phyloP scores from a whole-genome alignment of 768 basidiomycete species.

The Russula ochroleuca region DNA sequence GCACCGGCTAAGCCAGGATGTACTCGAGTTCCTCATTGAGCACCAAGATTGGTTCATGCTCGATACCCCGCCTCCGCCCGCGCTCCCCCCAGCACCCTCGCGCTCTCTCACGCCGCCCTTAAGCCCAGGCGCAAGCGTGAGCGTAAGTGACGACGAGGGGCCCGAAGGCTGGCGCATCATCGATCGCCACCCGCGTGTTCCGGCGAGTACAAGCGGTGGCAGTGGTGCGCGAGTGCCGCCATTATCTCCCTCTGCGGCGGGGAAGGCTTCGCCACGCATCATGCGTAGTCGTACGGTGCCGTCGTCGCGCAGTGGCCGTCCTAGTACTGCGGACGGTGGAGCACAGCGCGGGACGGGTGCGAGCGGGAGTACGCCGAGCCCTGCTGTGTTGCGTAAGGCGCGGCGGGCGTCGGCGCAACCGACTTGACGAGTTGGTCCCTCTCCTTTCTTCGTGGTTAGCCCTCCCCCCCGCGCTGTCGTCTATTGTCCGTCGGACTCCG shows the following conservation, averaged over 20 bases:
- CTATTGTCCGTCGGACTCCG: too few species aligned
- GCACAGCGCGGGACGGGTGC: background rate
- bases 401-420: slow-evolving; percentile 24
- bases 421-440: background rate
- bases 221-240: slow-evolving; percentile 23
- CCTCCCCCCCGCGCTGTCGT: background rate
- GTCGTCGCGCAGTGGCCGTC: slow-evolving; percentile 34
- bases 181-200: slow-evolving; percentile 21
- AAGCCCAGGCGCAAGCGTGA: slow-evolving; percentile 28
- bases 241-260: slow-evolving; percentile 34
- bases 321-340: background rate
- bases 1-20: slow-evolving; percentile 82
- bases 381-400: slow-evolving; percentile 20
- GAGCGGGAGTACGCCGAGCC: background rate
- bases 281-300: slow-evolving; percentile 66
- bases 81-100: slow-evolving; percentile 25
- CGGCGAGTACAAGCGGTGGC: slow-evolving; percentile 39
- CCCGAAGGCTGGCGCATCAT: slow-evolving; percentile 33
- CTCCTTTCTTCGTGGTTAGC: background rate
- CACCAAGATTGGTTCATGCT: slow-evolving; percentile 95
- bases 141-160: slow-evolving; percentile 39
- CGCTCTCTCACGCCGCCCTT: slow-evolving; percentile 22
- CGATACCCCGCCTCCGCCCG: slow-evolving; percentile 71
- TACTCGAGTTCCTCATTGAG: slow-evolving; percentile 93
- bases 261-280: slow-evolving; percentile 35